Evolutionary conservation across 768 basidiomycete genomes (phyloP).

Genomic region (Leccinum ochraceum): DNA sequence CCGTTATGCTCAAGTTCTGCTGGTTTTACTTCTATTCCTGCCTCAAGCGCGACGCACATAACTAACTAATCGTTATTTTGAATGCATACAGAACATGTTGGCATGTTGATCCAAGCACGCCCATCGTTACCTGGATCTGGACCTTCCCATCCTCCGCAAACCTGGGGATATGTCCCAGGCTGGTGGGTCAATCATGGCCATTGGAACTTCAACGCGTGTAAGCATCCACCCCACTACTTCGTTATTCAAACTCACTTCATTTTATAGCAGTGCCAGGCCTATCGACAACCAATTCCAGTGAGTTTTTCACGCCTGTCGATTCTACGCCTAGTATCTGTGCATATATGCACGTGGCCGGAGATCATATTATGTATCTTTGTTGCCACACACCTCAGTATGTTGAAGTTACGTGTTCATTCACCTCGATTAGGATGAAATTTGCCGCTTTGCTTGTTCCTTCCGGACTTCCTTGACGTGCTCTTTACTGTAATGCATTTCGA

Average conservation of each 20-base stretch:
- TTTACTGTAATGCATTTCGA: neutral
- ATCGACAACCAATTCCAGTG: conserved; percentile 2
- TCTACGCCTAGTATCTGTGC: neutral
- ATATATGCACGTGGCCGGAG: neutral
- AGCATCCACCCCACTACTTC: neutral
- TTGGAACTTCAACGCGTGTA: conserved; percentile 15
- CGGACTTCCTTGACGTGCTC: neutral
- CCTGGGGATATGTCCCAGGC: neutral
- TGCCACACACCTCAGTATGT: neutral
- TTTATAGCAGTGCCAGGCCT: conserved; percentile 5
- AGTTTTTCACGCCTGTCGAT: conserved; percentile 2
- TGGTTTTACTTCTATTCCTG: too few species aligned
- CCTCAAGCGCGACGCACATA: neutral
- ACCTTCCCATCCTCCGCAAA: neutral
- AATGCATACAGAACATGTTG: conserved; percentile 14
- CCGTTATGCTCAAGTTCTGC: too few species aligned
- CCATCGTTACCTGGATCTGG: neutral
- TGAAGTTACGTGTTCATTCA: neutral
- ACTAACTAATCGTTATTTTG: neutral
- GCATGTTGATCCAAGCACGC: conserved; percentile 16
- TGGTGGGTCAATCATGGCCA: conserved; percentile 7
- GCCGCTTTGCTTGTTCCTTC: neutral
- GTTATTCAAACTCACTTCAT: neutral
- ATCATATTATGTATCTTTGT: too few species aligned
- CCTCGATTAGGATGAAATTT: neutral